Evolutionary conservation across 179 eudicot genomes (phyloP), one percentile per base, ranked within the genome.

Genomic region (Camellia oleifera): DNA sequence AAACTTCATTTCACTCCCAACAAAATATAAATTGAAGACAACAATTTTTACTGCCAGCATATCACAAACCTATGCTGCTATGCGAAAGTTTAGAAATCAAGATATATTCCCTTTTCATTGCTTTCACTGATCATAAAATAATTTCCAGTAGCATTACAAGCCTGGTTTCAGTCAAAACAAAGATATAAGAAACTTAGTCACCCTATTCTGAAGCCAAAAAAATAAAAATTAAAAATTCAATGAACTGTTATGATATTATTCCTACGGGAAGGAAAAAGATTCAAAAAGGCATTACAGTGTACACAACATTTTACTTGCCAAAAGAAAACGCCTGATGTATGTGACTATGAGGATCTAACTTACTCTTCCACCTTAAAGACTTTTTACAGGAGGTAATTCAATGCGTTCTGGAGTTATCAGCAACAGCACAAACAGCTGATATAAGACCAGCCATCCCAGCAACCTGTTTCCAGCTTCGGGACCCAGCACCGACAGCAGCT

Each of bases 381-480:
- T 46, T 17, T 23, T 53, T 10, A 71, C 20, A 57, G 65, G 64
- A 10, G 9, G 12, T 7, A 56, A 0, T 72, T 75, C 69, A 79
- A 82, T 72, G 71, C 84, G 61, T 82, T 64, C 77, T 82, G 68
- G 91, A 85, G 80, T 85, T 82, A 56, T 86, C 91, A 79, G 89
- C 90, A 18, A 86, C 85, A 58, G 90, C 91, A 79, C 88, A 89
- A 53, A 90, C 58, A 9, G 90, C 79, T 42, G 93, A 89, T 78
- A 87, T 69, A 74, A 89, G 80, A 78, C 92, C 90, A 81, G 97
- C 90, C 87, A 89, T 74, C 32, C 86, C 95, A 65, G 85, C 92
- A 71, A 95, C 86, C 81, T 95, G 92, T 83, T 90, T 95, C 92
- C 90, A 86, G 82, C 85, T 92, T 60, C 91, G 93, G 52, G 93